These are phyloP conservation scores for Chloris gayana DNA, from an alignment of 176 grass and related monocot genomes.

Conservation along the genomic window DNA sequence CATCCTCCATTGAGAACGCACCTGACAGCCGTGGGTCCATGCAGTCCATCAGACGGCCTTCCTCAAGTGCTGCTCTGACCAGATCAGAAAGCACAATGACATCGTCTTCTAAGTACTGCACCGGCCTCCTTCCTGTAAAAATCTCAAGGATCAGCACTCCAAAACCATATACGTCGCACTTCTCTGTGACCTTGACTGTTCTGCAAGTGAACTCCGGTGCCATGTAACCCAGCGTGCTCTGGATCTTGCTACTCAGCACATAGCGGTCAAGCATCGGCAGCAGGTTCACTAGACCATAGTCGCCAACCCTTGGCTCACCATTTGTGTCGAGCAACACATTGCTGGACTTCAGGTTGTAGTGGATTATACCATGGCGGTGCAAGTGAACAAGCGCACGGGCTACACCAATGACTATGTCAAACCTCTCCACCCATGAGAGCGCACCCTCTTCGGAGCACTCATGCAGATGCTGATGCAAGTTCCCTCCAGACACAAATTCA, in stretches of 20 bases:
- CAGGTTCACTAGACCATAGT: constrained; percentile 76
- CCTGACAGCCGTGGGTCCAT: constrained; percentile 61
- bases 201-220: constrained; percentile 78
- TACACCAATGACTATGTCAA: constrained; percentile 68
- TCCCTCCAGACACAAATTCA: constrained; percentile 67
- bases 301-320: constrained; percentile 67
- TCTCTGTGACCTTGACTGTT: constrained; percentile 69
- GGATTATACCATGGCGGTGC: constrained; percentile 64
- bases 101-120: constrained; percentile 81
- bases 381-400: constrained; percentile 62
- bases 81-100: constrained; percentile 66
- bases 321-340: constrained; percentile 70
- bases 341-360: constrained; percentile 84
- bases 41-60: constrained; percentile 55
- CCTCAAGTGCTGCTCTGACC: constrained; percentile 62
- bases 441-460: constrained; percentile 44
- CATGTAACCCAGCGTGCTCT: constrained; percentile 82
- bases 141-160: constrained; percentile 73
- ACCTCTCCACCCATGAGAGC: constrained; percentile 69
- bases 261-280: constrained; percentile 76
- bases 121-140: constrained; percentile 64
- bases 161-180: constrained; percentile 82
- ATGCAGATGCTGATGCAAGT: constrained; percentile 65
- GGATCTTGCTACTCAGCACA: constrained; percentile 80
- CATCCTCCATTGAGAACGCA: constrained; percentile 66